A percentile compares a stretch with the other conserved stretches of the same genome.
Evolutionary conservation across 495 filamentous ascomycete genomes (phyloP).

Genomic region (Aspergillus funiculosus): DNA sequence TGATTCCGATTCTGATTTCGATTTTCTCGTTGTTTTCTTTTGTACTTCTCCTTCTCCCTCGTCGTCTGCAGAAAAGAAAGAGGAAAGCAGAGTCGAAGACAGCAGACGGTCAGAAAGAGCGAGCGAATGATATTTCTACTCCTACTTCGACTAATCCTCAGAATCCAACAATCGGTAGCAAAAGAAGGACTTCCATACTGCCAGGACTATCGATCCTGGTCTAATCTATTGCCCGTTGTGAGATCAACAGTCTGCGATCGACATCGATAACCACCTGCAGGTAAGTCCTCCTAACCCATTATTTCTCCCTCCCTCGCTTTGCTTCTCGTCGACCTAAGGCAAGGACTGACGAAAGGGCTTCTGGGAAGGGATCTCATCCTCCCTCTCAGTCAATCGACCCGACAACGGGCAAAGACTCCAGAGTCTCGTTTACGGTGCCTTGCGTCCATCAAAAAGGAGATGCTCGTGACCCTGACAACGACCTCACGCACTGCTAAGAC

Average conservation of each 20-base stretch:
- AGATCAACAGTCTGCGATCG: slow-evolving; percentile 21
- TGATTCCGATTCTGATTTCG: slow-evolving; percentile 2
- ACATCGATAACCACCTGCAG: slow-evolving; percentile 14
- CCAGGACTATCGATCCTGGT: slow-evolving; percentile 13
- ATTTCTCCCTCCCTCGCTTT: slow-evolving; percentile 16
- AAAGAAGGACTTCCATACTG: slow-evolving; percentile 4
- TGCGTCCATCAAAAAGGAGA: slow-evolving; percentile 21
- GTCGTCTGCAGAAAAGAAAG: slow-evolving; percentile 5
- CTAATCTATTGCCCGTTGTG: slow-evolving; percentile 10
- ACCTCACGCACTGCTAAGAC: slow-evolving; percentile 5
- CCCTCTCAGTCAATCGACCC: slow-evolving; percentile 11
- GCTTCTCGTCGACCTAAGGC: slow-evolving; percentile 14
- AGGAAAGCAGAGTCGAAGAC: slow-evolving; percentile 10
- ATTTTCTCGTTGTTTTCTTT: slow-evolving; percentile 2
- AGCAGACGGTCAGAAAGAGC: too few relatives aligned
- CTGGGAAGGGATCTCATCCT: slow-evolving; percentile 17
- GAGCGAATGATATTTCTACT: neutral
- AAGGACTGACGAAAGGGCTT: slow-evolving; percentile 22
- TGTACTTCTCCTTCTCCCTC: neutral
- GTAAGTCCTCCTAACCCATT: slow-evolving; percentile 16
- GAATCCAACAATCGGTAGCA: neutral
- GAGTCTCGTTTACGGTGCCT: slow-evolving; percentile 15
- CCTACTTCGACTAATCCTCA: too few relatives aligned
- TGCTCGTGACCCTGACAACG: slow-evolving; percentile 22
- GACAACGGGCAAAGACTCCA: slow-evolving; percentile 6